Percentiles rank a stretch among this genome's conserved stretches.
Conservation (phyloP, 2,329 filamentous ascomycete genomes). For the Simplicillium sp. region DNA sequence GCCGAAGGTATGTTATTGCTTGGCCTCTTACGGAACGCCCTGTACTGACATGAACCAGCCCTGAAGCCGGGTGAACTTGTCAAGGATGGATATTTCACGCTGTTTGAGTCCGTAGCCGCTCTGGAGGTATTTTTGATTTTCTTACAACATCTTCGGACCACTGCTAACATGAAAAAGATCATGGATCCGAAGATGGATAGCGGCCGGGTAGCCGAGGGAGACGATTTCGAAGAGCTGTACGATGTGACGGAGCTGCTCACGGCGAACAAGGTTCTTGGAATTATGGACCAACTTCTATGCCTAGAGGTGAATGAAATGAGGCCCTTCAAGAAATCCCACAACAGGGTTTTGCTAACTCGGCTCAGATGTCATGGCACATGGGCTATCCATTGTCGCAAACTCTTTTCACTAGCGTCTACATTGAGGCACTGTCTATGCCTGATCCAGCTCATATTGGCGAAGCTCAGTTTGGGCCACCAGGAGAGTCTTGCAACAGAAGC, state of each 20-base stretch:
- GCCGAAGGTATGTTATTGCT: slow-evolving; percentile 33
- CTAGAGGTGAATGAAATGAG: slow-evolving; percentile 55
- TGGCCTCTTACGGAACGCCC: too few species aligned
- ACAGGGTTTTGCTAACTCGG: neutral
- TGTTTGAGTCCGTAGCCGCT: slow-evolving; percentile 89
- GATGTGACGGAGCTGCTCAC: slow-evolving; percentile 59
- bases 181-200: slow-evolving; percentile 99
- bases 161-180: slow-evolving; percentile 49
- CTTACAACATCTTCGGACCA: neutral
- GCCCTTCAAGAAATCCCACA: too few species aligned
- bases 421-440: slow-evolving; percentile 73
- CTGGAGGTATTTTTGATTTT: slow-evolving; percentile 48
- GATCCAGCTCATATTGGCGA: slow-evolving; percentile 54
- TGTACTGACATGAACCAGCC: slow-evolving; percentile 34
- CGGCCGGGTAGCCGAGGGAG: slow-evolving; percentile 67
- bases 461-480: slow-evolving; percentile 48
- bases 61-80: slow-evolving; percentile 73
- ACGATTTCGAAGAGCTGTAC: slow-evolving; percentile 77
- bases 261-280: slow-evolving; percentile 76
- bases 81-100: slow-evolving; percentile 88
- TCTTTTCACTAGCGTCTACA: slow-evolving; percentile 82
- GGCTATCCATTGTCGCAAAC: slow-evolving; percentile 96
- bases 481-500: slow-evolving; percentile 20
- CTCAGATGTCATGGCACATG: slow-evolving; percentile 87
- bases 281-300: slow-evolving; percentile 87